Percentiles rank a stretch among this genome's conserved stretches.
phyloP scores from a whole-genome alignment of 495 filamentous ascomycete genomes.

The Aspergillus incahuasiensis region DNA sequence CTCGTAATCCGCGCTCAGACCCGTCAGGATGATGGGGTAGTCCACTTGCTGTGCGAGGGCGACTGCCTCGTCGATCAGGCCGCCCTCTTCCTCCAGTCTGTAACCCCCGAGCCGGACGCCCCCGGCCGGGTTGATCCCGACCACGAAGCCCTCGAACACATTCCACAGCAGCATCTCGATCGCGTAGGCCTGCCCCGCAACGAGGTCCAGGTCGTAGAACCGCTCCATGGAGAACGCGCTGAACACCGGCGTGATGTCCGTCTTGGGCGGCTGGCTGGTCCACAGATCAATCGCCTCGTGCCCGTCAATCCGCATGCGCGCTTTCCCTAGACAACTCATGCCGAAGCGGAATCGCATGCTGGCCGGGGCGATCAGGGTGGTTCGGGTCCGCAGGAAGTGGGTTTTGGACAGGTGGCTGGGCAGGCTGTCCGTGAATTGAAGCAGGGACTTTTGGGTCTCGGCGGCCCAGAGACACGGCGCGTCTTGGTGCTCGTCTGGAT shows the following conservation, averaged over 20 bases:
- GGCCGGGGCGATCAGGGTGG: no score
- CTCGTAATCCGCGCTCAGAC: neutral
- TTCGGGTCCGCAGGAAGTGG: neutral
- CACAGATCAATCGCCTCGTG: neutral
- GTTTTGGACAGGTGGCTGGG: neutral
- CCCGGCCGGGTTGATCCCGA: neutral
- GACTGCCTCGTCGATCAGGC: neutral
- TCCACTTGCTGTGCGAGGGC: neutral
- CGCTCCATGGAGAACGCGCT: neutral
- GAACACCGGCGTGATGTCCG: neutral
- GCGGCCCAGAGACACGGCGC: neutral
- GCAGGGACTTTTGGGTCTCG: neutral
- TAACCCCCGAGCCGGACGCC: no score
- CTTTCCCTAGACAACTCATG: neutral
- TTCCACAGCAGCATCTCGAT: neutral
- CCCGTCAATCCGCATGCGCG: neutral
- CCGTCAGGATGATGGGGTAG: neutral
- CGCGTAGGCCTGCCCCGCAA: neutral
- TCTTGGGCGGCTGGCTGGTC: neutral
- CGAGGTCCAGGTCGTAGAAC: neutral
- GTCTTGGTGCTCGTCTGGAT: neutral
- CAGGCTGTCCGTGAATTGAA: neutral
- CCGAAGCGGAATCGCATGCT: neutral
- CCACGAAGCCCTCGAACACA: neutral
- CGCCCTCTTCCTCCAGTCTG: no score